Percentiles rank a stretch among this genome's conserved stretches.
phyloP scores from a whole-genome alignment of 192 early-diverging fungal genomes.

The Mortierella antarctica region DNA sequence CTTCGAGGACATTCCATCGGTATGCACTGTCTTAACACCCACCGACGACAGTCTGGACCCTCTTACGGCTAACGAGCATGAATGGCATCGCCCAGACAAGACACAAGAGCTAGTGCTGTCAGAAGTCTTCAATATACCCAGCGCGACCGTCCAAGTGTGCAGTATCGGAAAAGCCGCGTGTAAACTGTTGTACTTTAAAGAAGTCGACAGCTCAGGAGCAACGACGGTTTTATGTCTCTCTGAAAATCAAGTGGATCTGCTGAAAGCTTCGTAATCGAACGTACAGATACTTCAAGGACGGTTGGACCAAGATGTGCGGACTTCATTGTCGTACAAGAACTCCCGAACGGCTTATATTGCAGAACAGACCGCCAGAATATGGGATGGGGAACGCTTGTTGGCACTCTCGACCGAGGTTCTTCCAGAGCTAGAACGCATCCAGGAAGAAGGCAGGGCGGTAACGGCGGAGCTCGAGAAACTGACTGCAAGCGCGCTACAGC shows the following conservation, averaged over 20 bases:
- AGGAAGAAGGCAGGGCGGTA: neutral
- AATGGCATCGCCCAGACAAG: slow-evolving; percentile 7
- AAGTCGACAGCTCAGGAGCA: neutral
- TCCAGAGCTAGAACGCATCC: slow-evolving; percentile 1
- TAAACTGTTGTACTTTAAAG: neutral
- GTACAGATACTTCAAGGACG: slow-evolving; percentile 6
- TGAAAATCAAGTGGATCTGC: neutral
- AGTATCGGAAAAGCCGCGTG: neutral
- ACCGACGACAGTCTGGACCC: neutral
- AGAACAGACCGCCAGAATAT: neutral
- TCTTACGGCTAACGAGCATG: too few relatives aligned
- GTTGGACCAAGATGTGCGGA: neutral
- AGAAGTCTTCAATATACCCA: neutral
- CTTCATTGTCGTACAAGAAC: neutral
- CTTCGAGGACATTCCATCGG: slow-evolving; percentile 15
- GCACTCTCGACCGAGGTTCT: neutral
- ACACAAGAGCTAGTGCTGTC: neutral
- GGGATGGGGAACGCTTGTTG: slow-evolving; percentile 2
- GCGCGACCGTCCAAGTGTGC: neutral
- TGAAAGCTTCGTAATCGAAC: slow-evolving; percentile 11
- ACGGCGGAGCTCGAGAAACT: neutral
- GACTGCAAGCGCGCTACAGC: neutral
- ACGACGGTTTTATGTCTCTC: neutral
- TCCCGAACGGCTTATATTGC: neutral
- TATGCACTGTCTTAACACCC: slow-evolving; percentile 10